Conservation (phyloP, 1,284 basidiomycete genomes). For the Sanghuangporus baumii region DNA sequence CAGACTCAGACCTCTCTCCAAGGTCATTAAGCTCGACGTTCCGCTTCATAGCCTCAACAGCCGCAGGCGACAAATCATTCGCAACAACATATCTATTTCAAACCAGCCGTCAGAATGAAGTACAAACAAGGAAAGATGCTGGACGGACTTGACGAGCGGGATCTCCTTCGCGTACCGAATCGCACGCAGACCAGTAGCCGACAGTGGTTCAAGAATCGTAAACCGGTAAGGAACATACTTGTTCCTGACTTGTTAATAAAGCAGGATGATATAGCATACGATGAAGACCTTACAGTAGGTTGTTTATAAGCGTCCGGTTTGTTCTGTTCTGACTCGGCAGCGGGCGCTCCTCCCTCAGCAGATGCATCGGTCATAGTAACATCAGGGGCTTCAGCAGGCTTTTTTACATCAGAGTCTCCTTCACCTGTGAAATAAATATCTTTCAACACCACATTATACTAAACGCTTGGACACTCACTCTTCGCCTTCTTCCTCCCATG, state of each 20-base stretch:
- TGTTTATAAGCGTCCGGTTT: not conserved
- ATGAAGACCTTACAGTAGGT: conserved; percentile 6
- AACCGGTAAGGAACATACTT: conserved; percentile 62
- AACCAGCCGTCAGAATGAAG: no score
- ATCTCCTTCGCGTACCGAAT: conserved; percentile 99
- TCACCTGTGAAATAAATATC: not conserved
- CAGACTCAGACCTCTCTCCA: conserved; percentile 32
- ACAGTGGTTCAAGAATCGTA: conserved; percentile 90
- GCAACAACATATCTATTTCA: conserved; percentile 82
- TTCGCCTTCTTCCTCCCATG: conserved; percentile 24
- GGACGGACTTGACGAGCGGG: conserved; percentile 77
- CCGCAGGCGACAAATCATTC: conserved; percentile 86
- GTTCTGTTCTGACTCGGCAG: not conserved
- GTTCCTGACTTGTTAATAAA: not conserved
- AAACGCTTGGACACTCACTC: no score
- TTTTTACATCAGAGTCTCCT: conserved; percentile 2
- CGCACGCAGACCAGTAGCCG: conserved; percentile 91
- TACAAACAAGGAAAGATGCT: no score
- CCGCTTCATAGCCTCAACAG: conserved; percentile 81
- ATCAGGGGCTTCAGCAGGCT: not conserved
- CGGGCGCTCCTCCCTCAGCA: not conserved
- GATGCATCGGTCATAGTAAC: conserved; percentile 7
- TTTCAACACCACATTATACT: no score
- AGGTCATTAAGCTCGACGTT: conserved; percentile 91
- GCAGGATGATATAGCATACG: not conserved